Percentiles rank a stretch among this genome's conserved stretches.
These are phyloP conservation scores for Avena sativa DNA, from an alignment of 176 grass and related monocot species.

Conservation along the genomic window DNA sequence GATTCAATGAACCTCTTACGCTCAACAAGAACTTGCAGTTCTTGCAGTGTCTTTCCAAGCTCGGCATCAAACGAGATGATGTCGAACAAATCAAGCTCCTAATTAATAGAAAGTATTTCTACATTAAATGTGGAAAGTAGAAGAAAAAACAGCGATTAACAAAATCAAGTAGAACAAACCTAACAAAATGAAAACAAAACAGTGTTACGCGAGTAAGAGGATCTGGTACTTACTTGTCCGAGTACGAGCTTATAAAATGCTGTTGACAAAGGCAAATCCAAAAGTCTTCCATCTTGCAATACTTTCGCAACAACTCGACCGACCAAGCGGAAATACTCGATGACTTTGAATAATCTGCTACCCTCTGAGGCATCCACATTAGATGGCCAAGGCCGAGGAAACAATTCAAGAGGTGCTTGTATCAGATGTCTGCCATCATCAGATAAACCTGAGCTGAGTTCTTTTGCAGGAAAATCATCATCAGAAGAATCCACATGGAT, in stretches of 20 bases:
- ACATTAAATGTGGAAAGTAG: slow-evolving; percentile 1
- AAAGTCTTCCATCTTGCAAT: slow-evolving; percentile 87
- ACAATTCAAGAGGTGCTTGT: slow-evolving; percentile 69
- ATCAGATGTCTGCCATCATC: slow-evolving; percentile 45
- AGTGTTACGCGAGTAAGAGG: background rate
- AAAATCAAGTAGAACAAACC: slow-evolving; percentile 36
- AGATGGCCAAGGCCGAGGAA: slow-evolving; percentile 71
- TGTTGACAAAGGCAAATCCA: slow-evolving; percentile 83
- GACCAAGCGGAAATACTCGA: slow-evolving; percentile 70
- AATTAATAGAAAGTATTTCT: slow-evolving; percentile 26
- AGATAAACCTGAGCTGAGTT: slow-evolving; percentile 39
- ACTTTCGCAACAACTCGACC: slow-evolving; percentile 89
- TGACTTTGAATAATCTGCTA: slow-evolving; percentile 61
- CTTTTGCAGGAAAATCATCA: slow-evolving; percentile 36
- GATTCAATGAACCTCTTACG: slow-evolving; percentile 68
- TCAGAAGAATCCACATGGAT: slow-evolving; percentile 33
- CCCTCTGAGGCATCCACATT: slow-evolving; percentile 46
- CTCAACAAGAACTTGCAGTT: slow-evolving; percentile 70
- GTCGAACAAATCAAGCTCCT: slow-evolving; percentile 94
- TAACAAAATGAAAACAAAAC: slow-evolving; percentile 32
- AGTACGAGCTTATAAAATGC: slow-evolving; percentile 89
- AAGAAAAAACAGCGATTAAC: background rate
- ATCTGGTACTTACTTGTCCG: slow-evolving; percentile 62
- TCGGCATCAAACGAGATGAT: slow-evolving; percentile 82
- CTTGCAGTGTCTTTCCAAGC: slow-evolving; percentile 88